These are phyloP conservation scores for Rhynchosporium agropyri DNA, from an alignment of 2,329 filamentous ascomycete species.

Conservation along the genomic window DNA sequence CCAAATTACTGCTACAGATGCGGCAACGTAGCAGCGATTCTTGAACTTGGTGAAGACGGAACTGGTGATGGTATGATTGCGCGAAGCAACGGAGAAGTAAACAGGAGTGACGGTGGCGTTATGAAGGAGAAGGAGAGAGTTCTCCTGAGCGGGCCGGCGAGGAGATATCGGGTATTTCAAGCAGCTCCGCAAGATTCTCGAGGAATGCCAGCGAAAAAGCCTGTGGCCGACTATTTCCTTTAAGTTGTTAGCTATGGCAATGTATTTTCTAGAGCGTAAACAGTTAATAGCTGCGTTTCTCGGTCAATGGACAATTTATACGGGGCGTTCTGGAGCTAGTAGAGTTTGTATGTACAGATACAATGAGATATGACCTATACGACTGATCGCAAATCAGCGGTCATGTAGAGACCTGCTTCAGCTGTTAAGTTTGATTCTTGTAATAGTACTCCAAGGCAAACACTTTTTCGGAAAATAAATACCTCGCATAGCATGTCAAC, in stretches of 20 bases:
- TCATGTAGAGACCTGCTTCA: not conserved
- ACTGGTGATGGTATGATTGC: slow-evolving; percentile 60
- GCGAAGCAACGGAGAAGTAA: slow-evolving; percentile 49
- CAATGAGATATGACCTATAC: slow-evolving; percentile 1
- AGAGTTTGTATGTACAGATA: not conserved
- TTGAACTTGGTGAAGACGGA: slow-evolving; percentile 89
- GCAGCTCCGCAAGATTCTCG: slow-evolving; percentile 93
- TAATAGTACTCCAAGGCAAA: too few relatives aligned
- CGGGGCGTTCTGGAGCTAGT: slow-evolving; percentile 8
- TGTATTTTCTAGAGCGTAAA: not conserved
- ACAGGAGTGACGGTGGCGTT: slow-evolving; percentile 56
- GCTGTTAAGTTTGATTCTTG: not conserved
- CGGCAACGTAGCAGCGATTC: slow-evolving; percentile 91
- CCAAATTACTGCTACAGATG: slow-evolving; percentile 94
- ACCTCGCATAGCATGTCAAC: slow-evolving; percentile 13
- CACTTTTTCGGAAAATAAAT: not conserved
- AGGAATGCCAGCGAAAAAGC: slow-evolving; percentile 99
- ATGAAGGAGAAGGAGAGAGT: slow-evolving; percentile 56
- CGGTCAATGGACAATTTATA: not conserved
- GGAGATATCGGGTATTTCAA: slow-evolving; percentile 93
- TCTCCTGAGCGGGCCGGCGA: slow-evolving; percentile 71
- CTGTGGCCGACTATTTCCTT: slow-evolving; percentile 95
- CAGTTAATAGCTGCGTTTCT: slow-evolving; percentile 1
- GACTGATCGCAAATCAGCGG: not conserved
- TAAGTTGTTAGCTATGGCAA: slow-evolving; percentile 12